phyloP scores from a whole-genome alignment of 345 rosid species.

The Eucalyptus sp. region DNA sequence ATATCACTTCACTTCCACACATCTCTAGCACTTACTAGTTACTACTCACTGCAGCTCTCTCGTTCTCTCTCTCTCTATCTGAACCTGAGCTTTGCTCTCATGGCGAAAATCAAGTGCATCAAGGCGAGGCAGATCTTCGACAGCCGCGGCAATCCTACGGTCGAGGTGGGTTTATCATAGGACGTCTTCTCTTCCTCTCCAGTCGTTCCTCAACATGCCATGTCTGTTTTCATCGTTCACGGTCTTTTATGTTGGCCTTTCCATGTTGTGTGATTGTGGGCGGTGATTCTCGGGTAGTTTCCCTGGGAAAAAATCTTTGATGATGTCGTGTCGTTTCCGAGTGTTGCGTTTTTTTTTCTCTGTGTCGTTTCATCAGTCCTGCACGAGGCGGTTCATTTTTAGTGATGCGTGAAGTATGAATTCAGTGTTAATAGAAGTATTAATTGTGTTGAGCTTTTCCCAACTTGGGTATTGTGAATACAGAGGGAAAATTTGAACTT shows the following conservation, averaged over 20 bases:
- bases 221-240: background rate
- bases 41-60: background rate
- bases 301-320: background rate
- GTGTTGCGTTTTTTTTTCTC: background rate
- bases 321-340: background rate
- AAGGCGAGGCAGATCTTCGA: slow-evolving; percentile 73
- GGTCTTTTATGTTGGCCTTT: background rate
- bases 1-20: background rate
- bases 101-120: slow-evolving; percentile 20
- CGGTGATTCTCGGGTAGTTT: background rate
- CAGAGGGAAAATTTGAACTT: background rate
- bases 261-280: background rate
- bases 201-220: background rate
- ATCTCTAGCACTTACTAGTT: background rate
- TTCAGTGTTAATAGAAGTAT: background rate
- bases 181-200: background rate
- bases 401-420: background rate
- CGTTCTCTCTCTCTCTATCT: background rate
- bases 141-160: slow-evolving; percentile 69
- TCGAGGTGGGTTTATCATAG: slow-evolving; percentile 26
- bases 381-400: background rate
- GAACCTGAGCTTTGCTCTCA: background rate
- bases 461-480: background rate
- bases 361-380: background rate
- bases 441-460: background rate